phyloP scores from a whole-genome alignment of 1,284 basidiomycete species.

The Termitomyces sp. region DNA sequence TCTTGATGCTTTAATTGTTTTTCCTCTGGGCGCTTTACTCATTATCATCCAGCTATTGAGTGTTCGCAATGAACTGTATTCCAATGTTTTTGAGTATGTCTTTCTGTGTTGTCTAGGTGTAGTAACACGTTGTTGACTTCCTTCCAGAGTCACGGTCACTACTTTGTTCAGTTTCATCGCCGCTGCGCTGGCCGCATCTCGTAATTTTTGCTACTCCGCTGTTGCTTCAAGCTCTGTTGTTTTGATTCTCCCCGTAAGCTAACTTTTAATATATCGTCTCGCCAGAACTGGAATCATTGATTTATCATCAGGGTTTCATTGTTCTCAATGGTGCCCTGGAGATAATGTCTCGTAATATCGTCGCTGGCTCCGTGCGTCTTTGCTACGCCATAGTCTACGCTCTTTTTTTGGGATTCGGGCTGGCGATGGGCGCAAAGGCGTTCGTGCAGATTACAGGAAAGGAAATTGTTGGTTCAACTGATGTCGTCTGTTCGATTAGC shows the following conservation, averaged over 20 bases:
- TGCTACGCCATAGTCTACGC: slow-evolving; percentile 80
- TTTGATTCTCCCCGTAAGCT: slow-evolving; percentile 75
- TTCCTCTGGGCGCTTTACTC: slow-evolving; percentile 79
- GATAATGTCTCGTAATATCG: slow-evolving; percentile 72
- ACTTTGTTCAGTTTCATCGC: slow-evolving; percentile 79
- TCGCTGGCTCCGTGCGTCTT: slow-evolving; percentile 81
- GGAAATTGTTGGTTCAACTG: slow-evolving; percentile 39
- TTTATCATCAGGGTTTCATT: slow-evolving; percentile 58
- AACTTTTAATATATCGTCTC: not conserved
- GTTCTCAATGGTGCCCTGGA: slow-evolving; percentile 81
- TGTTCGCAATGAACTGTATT: slow-evolving; percentile 77
- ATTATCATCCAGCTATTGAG: slow-evolving; percentile 74
- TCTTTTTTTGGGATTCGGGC: slow-evolving; percentile 79
- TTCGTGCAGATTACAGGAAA: slow-evolving; percentile 11
- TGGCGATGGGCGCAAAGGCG: slow-evolving; percentile 47
- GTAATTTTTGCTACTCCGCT: slow-evolving; percentile 80
- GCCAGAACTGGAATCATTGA: not conserved
- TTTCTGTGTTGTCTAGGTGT: not conserved
- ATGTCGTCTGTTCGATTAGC: slow-evolving; percentile 54
- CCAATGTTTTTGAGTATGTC: slow-evolving; percentile 78
- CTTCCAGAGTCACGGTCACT: slow-evolving; percentile 69
- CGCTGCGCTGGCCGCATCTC: slow-evolving; percentile 69
- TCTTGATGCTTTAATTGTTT: slow-evolving; percentile 71
- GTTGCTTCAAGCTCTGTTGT: slow-evolving; percentile 83
- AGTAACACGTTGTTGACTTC: not conserved